Conservation (phyloP, 352 stramenopile species). For the Globisporangium heterothallicum region DNA sequence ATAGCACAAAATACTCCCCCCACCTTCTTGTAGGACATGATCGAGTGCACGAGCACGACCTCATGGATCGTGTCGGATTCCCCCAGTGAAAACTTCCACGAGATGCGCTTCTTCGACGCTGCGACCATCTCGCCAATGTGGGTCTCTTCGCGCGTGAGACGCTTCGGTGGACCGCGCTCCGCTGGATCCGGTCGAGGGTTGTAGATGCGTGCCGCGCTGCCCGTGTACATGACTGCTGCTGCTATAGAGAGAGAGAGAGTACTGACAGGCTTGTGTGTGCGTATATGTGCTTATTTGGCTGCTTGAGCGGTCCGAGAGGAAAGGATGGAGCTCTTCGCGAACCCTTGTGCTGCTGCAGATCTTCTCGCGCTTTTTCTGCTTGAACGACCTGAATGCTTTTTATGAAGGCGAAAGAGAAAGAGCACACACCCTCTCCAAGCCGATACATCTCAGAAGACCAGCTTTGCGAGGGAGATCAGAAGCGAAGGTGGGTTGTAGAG, state of each 20-base stretch:
- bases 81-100: slow-evolving; percentile 79
- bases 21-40: slow-evolving; percentile 86
- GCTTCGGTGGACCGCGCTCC: slow-evolving; percentile 64
- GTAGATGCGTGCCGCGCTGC: slow-evolving; percentile 55
- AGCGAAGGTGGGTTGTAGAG: not conserved
- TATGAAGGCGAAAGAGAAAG: slow-evolving; percentile 4
- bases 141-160: slow-evolving; percentile 63
- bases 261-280: not conserved
- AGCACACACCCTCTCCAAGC: not conserved
- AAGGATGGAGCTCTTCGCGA: not conserved
- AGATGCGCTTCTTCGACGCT: slow-evolving; percentile 79
- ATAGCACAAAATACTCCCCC: not conserved
- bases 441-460: slow-evolving; percentile 1
- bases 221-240: slow-evolving; percentile 44
- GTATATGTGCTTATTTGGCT: not conserved
- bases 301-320: not conserved
- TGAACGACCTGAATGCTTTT: not conserved
- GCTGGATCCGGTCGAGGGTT: slow-evolving; percentile 63
- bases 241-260: not conserved
- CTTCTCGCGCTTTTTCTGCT: slow-evolving; percentile 6
- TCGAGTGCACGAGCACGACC: slow-evolving; percentile 73
- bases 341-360: not conserved
- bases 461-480: not conserved
- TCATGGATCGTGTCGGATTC: slow-evolving; percentile 69
- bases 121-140: slow-evolving; percentile 78